Evolutionary conservation across 1,284 basidiomycete species (phyloP).

Genomic region (Apiotrichum porosum): DNA sequence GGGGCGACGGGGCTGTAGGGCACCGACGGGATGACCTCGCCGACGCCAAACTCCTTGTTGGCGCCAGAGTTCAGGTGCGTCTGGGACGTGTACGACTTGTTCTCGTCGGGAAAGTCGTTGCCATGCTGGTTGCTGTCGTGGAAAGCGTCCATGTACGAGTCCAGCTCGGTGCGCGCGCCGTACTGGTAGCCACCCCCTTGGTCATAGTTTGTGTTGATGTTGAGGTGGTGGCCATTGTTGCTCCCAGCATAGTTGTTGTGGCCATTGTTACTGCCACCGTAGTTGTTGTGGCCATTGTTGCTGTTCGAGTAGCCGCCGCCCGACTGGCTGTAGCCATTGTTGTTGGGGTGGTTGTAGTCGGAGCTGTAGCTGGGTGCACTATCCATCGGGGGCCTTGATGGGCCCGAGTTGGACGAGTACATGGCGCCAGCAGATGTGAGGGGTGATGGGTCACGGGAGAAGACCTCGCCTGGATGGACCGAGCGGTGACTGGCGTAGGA

Average conservation of each 20-base stretch:
- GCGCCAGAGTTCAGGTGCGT: slow-evolving; percentile 8
- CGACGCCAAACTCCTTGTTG: slow-evolving; percentile 36
- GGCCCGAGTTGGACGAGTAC: not conserved
- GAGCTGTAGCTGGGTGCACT: slow-evolving; percentile 8
- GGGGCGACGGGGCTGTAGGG: not conserved
- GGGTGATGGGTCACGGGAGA: not conserved
- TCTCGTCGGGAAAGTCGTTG: slow-evolving; percentile 33
- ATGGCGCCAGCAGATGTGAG: not conserved
- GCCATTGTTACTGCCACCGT: not conserved
- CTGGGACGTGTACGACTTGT: slow-evolving; percentile 38
- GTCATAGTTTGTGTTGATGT: no score
- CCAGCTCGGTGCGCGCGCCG: not conserved
- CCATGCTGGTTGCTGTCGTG: slow-evolving; percentile 3
- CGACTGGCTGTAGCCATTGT: slow-evolving; percentile 1
- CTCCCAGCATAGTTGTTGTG: not conserved
- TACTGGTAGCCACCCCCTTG: not conserved
- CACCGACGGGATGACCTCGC: slow-evolving; percentile 27
- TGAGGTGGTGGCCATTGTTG: slow-evolving; percentile 3
- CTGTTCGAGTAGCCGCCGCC: no score
- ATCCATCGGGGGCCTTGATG: not conserved
- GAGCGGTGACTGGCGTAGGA: no score
- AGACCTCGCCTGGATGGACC: slow-evolving; percentile 1
- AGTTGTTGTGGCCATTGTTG: slow-evolving; percentile 5
- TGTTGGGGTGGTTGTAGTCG: slow-evolving; percentile 1
- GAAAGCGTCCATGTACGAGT: slow-evolving; percentile 6